Percentiles rank a stretch among this genome's conserved stretches.
Conservation (phyloP, 176 grass and related monocot genomes). For the Musa beccarii region DNA sequence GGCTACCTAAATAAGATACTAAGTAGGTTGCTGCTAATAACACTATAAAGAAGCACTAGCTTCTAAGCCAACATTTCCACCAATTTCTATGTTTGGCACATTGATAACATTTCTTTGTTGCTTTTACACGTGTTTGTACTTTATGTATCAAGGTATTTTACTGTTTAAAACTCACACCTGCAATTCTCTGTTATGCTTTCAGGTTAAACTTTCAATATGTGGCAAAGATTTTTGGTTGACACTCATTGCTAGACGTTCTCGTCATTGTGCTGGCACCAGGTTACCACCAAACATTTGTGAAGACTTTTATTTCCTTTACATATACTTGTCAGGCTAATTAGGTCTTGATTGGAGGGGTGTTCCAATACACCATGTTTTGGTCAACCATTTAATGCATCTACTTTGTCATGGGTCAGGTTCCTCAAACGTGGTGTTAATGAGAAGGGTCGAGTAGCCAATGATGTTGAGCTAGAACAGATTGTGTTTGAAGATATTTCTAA, state of each 20-base stretch:
- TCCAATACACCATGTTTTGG: background rate
- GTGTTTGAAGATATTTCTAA: constrained; percentile 59
- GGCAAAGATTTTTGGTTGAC: constrained; percentile 92
- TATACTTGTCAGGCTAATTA: constrained; percentile 10
- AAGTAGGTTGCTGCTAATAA: background rate
- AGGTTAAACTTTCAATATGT: constrained; percentile 57
- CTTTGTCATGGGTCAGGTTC: constrained; percentile 48
- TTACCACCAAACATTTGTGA: constrained; percentile 19
- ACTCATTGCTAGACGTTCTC: constrained; percentile 86
- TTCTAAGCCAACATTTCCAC: background rate
- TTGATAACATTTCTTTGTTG: background rate
- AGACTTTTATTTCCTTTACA: constrained; percentile 7
- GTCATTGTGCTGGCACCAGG: constrained; percentile 99
- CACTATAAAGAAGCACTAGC: background rate
- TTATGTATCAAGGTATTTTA: background rate
- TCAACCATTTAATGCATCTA: constrained; percentile 11
- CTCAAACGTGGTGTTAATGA: constrained; percentile 87
- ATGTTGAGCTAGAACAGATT: constrained; percentile 98
- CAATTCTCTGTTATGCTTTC: constrained; percentile 26
- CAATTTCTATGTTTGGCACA: background rate
- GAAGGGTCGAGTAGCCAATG: constrained; percentile 97
- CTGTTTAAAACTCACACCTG: background rate
- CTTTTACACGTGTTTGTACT: background rate
- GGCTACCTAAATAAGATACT: background rate
- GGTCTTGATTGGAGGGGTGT: background rate